Evolutionary conservation across 73 alveolate genomes (phyloP), one percentile per base, ranked within the genome.

Genomic region (Symbiodinium pilosum): DNA sequence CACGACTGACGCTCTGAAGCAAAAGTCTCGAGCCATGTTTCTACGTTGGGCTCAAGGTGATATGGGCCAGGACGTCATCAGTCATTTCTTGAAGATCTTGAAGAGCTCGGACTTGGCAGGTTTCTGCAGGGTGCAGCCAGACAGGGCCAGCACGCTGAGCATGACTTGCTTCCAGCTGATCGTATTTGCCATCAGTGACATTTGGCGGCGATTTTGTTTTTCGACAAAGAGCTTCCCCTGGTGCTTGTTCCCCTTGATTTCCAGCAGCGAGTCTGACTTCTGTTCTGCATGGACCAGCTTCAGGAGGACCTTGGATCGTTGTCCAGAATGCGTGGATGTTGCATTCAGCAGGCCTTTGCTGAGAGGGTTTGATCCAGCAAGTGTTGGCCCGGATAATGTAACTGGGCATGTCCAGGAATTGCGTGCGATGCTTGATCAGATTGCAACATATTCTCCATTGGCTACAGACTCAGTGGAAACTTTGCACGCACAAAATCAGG

Each of bases 291-390:
- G 94, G 94, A 32, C 30, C 32, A 64, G 38, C 18, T 52, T 14
- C n/a, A 56, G 84, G 1, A 3, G 4, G 0, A 16, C 40, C 32
- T 18, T 59, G 56, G 34, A 24, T 4, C 3, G 2, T 0, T 87
- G 94, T 43, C 44, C 84, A 4, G 34, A 12, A 2, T 87, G 94
- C 24, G 94, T 87, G 6, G 94, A 87, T 38, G 94, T 42, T 36
- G 94, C 85, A 26, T 87, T 87, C 86, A 36, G 68, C 26, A 56
- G 7, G 43, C 86, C 59, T 8, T n/a, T 87, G 30, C 59, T 87
- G 42, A 21, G n/a, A 21, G 71, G n/a, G n/a, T 24, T 21, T 21
- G 26, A 54, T 6, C 71, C 26, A 30, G n/a, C 18, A 14, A 54
- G 71, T 30, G n/a, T 54, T 30, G 71, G 26, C 71, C 71, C 84